These are phyloP conservation scores for Penicillium frequentans DNA, from an alignment of 2,329 filamentous ascomycete genomes.

Conservation along the genomic window DNA sequence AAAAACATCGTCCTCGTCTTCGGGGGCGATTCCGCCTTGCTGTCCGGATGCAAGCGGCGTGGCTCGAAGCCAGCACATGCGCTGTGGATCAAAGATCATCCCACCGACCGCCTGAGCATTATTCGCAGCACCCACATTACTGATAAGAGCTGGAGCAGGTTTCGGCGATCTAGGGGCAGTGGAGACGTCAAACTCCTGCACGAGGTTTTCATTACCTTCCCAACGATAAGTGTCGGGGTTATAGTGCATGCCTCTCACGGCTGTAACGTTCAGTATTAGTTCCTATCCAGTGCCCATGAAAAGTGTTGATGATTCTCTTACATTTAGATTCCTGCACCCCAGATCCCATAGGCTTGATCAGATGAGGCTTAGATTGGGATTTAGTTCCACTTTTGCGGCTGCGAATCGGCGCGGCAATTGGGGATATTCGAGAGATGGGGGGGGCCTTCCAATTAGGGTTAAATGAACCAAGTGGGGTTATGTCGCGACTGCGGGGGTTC, in stretches of 20 bases:
- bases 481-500: conserved; percentile 39
- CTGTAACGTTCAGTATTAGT: conserved; percentile 45
- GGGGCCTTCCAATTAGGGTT: conserved; percentile 62
- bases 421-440: conserved; percentile 51
- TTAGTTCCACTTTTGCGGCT: conserved; percentile 45
- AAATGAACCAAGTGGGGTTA: conserved; percentile 51
- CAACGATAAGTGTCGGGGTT: conserved; percentile 83
- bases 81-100: conserved; percentile 96
- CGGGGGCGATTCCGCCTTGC: conserved; percentile 52
- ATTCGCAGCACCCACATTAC: conserved; percentile 79
- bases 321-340: conserved; percentile 75
- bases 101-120: conserved; percentile 93
- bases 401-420: conserved; percentile 50
- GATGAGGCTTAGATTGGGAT: conserved; percentile 65
- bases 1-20: conserved; percentile 91
- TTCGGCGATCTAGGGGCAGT: conserved; percentile 42
- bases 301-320: conserved; percentile 46
- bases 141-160: conserved; percentile 70
- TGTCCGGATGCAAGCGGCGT: conserved; percentile 45
- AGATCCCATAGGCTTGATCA: conserved; percentile 81
- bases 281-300: neutral
- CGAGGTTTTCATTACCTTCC: conserved; percentile 95
- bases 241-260: conserved; percentile 93
- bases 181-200: conserved; percentile 68
- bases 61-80: conserved; percentile 96